These are phyloP conservation scores for Diacronema lutheri DNA, from an alignment of 78 protist genomes.

Conservation along the genomic window DNA sequence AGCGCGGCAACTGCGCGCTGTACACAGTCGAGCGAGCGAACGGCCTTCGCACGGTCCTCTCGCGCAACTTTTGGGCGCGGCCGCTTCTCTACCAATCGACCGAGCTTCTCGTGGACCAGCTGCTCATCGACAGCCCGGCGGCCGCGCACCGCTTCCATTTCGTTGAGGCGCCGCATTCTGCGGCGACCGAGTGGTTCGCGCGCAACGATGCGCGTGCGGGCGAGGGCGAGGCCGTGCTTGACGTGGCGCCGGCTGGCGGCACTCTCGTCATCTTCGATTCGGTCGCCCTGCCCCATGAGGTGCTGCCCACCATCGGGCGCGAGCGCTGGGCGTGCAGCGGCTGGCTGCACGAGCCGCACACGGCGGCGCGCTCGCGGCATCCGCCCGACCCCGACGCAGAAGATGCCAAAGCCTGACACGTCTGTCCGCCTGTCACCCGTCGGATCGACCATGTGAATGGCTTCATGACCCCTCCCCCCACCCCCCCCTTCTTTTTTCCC, in stretches of 20 bases:
- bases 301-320: not conserved
- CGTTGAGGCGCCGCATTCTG: not conserved
- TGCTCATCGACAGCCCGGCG: not conserved
- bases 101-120: not conserved
- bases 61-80: not conserved
- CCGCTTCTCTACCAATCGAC: not conserved
- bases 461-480: too few relatives aligned
- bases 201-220: not conserved
- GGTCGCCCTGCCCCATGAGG: not conserved
- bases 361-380: too few relatives aligned
- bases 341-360: slow-evolving; percentile 1
- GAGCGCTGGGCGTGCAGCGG: not conserved
- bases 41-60: not conserved
- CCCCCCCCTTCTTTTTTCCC: too few relatives aligned
- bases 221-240: not conserved
- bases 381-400: too few relatives aligned
- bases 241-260: not conserved
- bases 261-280: slow-evolving; percentile 8
- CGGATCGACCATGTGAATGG: too few relatives aligned
- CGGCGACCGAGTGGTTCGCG: not conserved
- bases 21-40: not conserved
- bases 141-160: not conserved
- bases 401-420: too few relatives aligned
- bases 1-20: not conserved
- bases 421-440: too few relatives aligned